phyloP scores from a whole-genome alignment of 257 asterid genomes.

The Nicotiana knightiana region DNA sequence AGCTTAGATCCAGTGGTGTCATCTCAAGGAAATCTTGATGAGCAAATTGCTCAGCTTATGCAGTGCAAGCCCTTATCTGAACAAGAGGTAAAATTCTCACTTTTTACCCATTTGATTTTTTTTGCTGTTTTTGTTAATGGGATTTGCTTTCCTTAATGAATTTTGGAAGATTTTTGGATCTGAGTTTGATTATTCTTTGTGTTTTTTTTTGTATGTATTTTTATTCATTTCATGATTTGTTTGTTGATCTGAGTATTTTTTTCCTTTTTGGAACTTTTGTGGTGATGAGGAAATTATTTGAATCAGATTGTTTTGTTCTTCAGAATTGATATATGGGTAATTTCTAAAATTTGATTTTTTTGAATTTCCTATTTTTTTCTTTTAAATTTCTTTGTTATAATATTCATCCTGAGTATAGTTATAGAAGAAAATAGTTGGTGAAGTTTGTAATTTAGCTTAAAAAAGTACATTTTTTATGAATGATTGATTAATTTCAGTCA shows the following conservation, averaged over 20 bases:
- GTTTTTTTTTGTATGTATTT: neutral
- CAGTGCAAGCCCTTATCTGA: slow-evolving; percentile 87
- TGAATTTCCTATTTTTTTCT: neutral
- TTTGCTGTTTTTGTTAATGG: neutral
- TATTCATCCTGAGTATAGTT: neutral
- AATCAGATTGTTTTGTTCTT: neutral
- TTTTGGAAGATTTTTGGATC: neutral
- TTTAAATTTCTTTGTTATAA: neutral
- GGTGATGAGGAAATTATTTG: neutral
- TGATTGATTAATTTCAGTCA: neutral
- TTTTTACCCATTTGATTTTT: neutral
- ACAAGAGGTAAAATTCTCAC: slow-evolving; percentile 43
- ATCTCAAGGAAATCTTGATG: slow-evolving; percentile 58
- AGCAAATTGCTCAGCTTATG: slow-evolving; percentile 74
- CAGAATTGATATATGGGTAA: neutral
- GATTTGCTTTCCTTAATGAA: neutral
- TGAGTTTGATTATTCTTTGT: neutral
- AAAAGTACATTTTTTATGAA: neutral
- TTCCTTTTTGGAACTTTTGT: neutral
- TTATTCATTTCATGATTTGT: slow-evolving; percentile 4
- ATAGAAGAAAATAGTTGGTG: neutral
- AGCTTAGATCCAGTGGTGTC: slow-evolving; percentile 50
- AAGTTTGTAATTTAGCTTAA: neutral
- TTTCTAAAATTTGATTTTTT: neutral
- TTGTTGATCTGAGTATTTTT: slow-evolving; percentile 12